Conservation (phyloP, 208 protist species). For the Trypanosoma melophagium region DNA sequence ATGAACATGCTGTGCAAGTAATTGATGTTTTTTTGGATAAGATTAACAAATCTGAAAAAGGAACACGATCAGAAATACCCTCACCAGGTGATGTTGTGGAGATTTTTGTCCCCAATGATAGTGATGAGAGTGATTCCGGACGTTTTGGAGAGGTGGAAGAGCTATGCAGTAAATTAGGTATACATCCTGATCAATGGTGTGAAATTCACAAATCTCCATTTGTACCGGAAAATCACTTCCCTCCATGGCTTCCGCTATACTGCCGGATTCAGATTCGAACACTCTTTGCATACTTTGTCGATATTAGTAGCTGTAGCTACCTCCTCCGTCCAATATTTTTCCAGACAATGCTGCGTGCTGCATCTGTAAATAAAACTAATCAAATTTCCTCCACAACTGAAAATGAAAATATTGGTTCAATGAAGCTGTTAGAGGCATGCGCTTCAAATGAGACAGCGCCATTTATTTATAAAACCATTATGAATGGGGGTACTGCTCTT, state of each 20-base stretch:
- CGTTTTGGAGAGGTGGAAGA: slow-evolving; percentile 33
- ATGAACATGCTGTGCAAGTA: slow-evolving; percentile 23
- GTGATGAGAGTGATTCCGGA: slow-evolving; percentile 14
- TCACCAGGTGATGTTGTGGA: slow-evolving; percentile 76
- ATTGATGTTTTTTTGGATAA: slow-evolving; percentile 19
- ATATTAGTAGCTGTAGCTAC: slow-evolving; percentile 82
- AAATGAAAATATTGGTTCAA: slow-evolving; percentile 21
- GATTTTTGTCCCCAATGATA: slow-evolving; percentile 76
- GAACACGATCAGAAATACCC: neutral
- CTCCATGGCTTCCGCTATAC: slow-evolving; percentile 75
- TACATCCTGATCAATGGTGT: slow-evolving; percentile 55
- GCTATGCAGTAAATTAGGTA: slow-evolving; percentile 53
- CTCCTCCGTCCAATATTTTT: slow-evolving; percentile 77
- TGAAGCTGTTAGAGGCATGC: slow-evolving; percentile 49
- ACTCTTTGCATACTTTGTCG: slow-evolving; percentile 76
- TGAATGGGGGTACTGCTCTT: slow-evolving; percentile 43
- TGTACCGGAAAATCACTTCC: slow-evolving; percentile 75
- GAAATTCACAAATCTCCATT: slow-evolving; percentile 78
- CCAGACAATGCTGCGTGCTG: slow-evolving; percentile 58
- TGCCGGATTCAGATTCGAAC: slow-evolving; percentile 58
- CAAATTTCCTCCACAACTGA: neutral
- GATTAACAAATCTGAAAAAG: neutral
- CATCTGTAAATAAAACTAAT: slow-evolving; percentile 28
- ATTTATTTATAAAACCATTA: slow-evolving; percentile 49
- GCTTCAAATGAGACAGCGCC: slow-evolving; percentile 44